Percentiles rank a stretch among this genome's conserved stretches.
Evolutionary conservation across 352 stramenopile species (phyloP).

Genomic region (Phytophthora podocarpi): DNA sequence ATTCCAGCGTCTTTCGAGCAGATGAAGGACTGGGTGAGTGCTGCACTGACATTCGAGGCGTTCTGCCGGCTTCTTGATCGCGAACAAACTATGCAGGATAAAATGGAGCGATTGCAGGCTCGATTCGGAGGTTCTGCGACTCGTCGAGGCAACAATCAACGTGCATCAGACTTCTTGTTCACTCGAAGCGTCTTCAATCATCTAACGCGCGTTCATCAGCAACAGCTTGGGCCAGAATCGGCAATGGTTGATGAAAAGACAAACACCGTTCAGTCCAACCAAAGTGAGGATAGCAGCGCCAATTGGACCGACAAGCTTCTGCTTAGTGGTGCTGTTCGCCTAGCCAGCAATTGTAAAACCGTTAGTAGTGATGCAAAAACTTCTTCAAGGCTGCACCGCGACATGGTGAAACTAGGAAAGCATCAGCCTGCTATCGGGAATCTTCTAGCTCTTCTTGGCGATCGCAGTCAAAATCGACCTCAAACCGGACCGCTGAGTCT

Average conservation of each 20-base stretch:
- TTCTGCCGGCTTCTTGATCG: slow-evolving; percentile 36
- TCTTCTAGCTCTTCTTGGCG: slow-evolving; percentile 30
- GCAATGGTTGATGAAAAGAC: neutral
- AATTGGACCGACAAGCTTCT: slow-evolving; percentile 2
- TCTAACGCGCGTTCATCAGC: slow-evolving; percentile 14
- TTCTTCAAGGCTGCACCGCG: slow-evolving; percentile 15
- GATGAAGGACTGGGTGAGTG: slow-evolving; percentile 36
- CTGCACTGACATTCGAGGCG: slow-evolving; percentile 26
- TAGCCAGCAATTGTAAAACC: slow-evolving; percentile 1
- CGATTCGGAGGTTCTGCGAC: slow-evolving; percentile 5
- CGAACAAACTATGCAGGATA: slow-evolving; percentile 35
- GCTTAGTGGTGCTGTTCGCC: slow-evolving; percentile 12
- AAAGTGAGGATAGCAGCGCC: slow-evolving; percentile 12
- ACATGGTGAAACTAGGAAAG: slow-evolving; percentile 34
- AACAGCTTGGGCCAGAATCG: slow-evolving; percentile 3
- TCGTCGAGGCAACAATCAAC: slow-evolving; percentile 9
- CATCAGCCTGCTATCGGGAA: slow-evolving; percentile 41
- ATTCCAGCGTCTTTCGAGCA: slow-evolving; percentile 25
- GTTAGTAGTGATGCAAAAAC: neutral
- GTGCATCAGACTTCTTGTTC: neutral
- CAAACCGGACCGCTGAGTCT: neutral
- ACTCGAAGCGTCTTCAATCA: slow-evolving; percentile 6
- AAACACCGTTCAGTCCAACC: slow-evolving; percentile 9
- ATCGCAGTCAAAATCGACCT: slow-evolving; percentile 2
- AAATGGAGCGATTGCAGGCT: slow-evolving; percentile 32